A percentile compares a stretch with the other conserved stretches of the same genome.
These are phyloP conservation scores for Globisporangium irregulare DNA, from an alignment of 352 stramenopile species.

Conservation along the genomic window DNA sequence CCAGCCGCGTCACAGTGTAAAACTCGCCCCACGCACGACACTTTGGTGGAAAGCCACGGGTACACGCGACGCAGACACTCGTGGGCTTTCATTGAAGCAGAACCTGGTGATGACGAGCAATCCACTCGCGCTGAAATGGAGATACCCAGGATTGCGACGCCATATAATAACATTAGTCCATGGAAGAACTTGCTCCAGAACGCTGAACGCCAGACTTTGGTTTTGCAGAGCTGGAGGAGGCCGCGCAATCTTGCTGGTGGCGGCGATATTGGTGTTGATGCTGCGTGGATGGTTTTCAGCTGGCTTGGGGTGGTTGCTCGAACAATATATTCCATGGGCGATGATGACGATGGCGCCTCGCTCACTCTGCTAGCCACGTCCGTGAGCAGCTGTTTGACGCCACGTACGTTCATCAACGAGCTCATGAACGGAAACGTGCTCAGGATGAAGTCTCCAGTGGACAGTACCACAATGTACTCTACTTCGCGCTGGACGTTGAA, in stretches of 20 bases:
- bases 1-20: background rate
- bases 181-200: background rate
- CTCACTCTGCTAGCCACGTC: background rate
- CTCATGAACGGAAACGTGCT: constrained; percentile 2
- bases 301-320: background rate
- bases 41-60: constrained; percentile 12
- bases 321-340: background rate
- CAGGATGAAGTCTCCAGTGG: background rate
- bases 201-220: background rate
- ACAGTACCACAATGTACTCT: constrained; percentile 2
- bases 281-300: background rate
- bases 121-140: background rate
- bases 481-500: background rate
- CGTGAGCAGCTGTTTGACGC: background rate
- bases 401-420: background rate
- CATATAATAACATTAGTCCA: constrained; percentile 5
- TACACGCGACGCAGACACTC: constrained; percentile 8
- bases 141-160: constrained; percentile 3
- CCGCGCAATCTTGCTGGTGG: background rate
- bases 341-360: background rate
- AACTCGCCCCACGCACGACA: constrained; percentile 8
- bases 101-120: background rate
- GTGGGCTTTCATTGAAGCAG: background rate
- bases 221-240: background rate
- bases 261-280: background rate